A percentile compares a stretch with the other conserved stretches of the same genome.
phyloP scores from a whole-genome alignment of 345 rosid species.

The Abelmoschus esculentus region DNA sequence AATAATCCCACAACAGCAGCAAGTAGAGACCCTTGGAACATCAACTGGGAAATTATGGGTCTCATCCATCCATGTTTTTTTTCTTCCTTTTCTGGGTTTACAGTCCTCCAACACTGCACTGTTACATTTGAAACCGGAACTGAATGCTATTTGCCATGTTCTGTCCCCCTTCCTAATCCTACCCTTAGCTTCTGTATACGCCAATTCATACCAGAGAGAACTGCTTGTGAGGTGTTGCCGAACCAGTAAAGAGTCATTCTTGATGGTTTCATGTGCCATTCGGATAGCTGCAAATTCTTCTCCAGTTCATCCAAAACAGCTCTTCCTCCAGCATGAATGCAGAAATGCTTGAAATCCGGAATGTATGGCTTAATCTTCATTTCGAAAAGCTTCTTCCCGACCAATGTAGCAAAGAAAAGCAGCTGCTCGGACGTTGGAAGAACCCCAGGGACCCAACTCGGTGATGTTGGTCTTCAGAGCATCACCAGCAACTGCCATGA shows the following conservation, averaged over 20 bases:
- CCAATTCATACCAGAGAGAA: constrained; percentile 30
- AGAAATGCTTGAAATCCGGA: constrained; percentile 60
- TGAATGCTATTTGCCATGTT: constrained; percentile 59
- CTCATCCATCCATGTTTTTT: constrained; percentile 49
- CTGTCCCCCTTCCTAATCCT: constrained; percentile 44
- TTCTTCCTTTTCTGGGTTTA: constrained; percentile 39
- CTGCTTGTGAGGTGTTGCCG: constrained; percentile 52
- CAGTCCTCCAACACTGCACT: constrained; percentile 43
- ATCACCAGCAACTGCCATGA: constrained; percentile 61
- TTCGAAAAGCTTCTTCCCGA: constrained; percentile 37
- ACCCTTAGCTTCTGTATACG: constrained; percentile 42
- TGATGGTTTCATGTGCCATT: constrained; percentile 59
- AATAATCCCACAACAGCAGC: constrained; percentile 1
- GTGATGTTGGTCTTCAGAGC: constrained; percentile 66
- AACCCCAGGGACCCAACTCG: constrained; percentile 48
- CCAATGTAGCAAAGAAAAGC: constrained; percentile 39
- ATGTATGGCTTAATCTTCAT: constrained; percentile 40
- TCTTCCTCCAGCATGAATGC: constrained; percentile 46
- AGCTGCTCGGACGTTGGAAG: constrained; percentile 45
- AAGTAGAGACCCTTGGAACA: constrained; percentile 28
- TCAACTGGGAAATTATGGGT: constrained; percentile 38
- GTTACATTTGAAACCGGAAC: constrained; percentile 59
- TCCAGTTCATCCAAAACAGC: constrained; percentile 46
- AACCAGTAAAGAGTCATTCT: constrained; percentile 50
- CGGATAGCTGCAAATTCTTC: constrained; percentile 46